Evolutionary conservation across 176 grass and related monocot genomes (phyloP).

Genomic region (Oryza officinalis): DNA sequence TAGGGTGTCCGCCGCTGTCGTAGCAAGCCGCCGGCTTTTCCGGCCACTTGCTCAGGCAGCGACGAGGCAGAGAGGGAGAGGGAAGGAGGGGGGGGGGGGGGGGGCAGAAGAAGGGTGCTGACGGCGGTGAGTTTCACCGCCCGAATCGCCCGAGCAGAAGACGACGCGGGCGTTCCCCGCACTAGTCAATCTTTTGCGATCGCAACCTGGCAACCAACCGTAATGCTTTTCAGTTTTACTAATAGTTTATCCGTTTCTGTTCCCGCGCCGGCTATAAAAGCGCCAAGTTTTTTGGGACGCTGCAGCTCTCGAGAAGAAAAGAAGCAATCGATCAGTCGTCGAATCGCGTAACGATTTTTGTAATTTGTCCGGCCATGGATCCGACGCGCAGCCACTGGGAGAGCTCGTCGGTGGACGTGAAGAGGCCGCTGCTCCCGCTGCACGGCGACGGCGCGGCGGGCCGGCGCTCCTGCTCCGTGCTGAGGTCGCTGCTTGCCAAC

Average conservation of each 20-base stretch:
- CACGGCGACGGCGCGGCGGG: conserved; percentile 6
- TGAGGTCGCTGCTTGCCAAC: conserved; percentile 44
- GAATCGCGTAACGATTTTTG: neutral
- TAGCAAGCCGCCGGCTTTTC: no score
- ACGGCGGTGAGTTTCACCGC: no score
- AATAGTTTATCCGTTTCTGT: neutral
- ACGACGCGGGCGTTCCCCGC: no score
- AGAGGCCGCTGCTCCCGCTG: conserved; percentile 54
- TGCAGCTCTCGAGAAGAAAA: neutral
- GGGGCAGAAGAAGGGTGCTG: no score
- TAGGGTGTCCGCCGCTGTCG: no score
- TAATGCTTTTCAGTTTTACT: neutral
- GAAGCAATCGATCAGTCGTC: neutral
- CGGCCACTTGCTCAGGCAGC: no score
- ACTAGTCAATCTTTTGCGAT: no score
- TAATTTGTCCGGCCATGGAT: conserved; percentile 12
- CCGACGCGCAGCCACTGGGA: conserved; percentile 16
- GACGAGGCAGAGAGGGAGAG: no score
- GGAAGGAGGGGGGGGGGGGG: no score
- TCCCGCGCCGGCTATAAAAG: conserved; percentile 37
- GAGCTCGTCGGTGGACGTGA: conserved; percentile 46
- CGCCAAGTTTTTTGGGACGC: neutral
- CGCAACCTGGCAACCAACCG: no score
- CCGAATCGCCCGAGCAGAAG: no score
- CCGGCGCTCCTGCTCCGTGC: conserved; percentile 1